Percentiles rank a stretch among this genome's conserved stretches.
phyloP scores from a whole-genome alignment of 768 basidiomycete genomes.

The Macrolepiota albuminosa region DNA sequence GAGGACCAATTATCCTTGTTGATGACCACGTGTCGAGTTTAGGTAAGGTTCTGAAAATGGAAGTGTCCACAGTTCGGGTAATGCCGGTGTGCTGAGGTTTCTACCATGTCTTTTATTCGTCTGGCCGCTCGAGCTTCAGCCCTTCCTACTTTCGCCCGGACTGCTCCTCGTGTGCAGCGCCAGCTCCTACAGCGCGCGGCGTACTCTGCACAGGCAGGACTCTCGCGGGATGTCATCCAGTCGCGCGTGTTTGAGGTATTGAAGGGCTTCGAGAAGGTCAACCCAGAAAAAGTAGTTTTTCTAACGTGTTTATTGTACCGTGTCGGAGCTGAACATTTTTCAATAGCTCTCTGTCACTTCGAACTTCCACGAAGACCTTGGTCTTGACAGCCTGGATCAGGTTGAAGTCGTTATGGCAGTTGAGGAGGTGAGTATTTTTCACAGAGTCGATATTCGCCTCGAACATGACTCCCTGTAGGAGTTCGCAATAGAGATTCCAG shows the following conservation, averaged over 20 bases:
- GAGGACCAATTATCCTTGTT: too few relatives aligned
- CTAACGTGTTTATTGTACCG: not conserved
- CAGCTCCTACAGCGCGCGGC: conserved; percentile 39
- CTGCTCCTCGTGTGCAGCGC: conserved; percentile 27
- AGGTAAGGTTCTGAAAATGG: not conserved
- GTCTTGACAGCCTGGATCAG: conserved; percentile 92
- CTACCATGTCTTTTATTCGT: conserved; percentile 52
- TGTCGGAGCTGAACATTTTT: not conserved
- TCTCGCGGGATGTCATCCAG: conserved; percentile 66
- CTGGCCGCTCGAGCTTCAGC: conserved; percentile 40
- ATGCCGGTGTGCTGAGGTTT: conserved; percentile 14
- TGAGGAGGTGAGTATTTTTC: conserved; percentile 62
- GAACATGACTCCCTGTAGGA: conserved; percentile 49
- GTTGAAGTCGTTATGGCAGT: conserved; percentile 99
- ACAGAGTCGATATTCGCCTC: conserved; percentile 1
- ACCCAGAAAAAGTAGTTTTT: conserved; percentile 56
- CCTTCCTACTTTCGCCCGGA: conserved; percentile 38
- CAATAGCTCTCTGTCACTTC: conserved; percentile 21
- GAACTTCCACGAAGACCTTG: conserved; percentile 78
- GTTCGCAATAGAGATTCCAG: conserved; percentile 96
- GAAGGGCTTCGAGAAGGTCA: conserved; percentile 87
- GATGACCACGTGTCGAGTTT: not conserved
- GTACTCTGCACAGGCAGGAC: conserved; percentile 64
- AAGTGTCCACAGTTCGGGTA: not conserved
- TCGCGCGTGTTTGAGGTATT: conserved; percentile 76